A percentile compares a stretch with the other conserved stretches of the same genome.
phyloP scores from a whole-genome alignment of 2,329 filamentous ascomycete genomes.

The Diaporthe citri region DNA sequence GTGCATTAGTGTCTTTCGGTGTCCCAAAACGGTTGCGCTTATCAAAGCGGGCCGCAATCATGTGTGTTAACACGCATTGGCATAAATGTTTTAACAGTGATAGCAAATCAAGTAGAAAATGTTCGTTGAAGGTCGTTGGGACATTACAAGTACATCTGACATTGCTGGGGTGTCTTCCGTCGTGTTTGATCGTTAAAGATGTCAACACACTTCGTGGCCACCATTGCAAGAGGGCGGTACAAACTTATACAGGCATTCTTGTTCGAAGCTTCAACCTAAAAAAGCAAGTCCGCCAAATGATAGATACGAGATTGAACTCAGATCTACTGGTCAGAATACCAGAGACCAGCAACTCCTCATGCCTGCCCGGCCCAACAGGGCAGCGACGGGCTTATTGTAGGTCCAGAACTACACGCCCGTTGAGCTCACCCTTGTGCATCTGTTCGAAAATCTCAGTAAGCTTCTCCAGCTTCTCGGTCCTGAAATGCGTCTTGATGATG shows the following conservation, averaged over 20 bases:
- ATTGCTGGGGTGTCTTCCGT: neutral
- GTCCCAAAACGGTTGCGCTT: slow-evolving; percentile 2
- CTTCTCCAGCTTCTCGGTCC: slow-evolving; percentile 42
- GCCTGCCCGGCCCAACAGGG: neutral
- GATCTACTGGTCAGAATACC: neutral
- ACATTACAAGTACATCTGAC: neutral
- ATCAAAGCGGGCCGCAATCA: neutral
- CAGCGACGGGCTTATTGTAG: slow-evolving; percentile 3
- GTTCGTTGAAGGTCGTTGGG: too few relatives aligned
- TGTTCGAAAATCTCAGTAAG: slow-evolving; percentile 43
- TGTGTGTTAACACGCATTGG: neutral
- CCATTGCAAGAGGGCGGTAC: too few relatives aligned
- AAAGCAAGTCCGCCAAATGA: neutral
- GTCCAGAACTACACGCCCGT: slow-evolving; percentile 43
- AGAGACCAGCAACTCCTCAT: neutral
- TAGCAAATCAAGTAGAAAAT: neutral
- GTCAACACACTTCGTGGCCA: neutral
- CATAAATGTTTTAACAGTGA: too few relatives aligned
- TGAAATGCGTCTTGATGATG: slow-evolving; percentile 43
- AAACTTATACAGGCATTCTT: neutral
- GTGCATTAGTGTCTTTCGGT: neutral
- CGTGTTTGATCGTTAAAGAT: neutral
- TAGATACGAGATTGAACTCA: neutral
- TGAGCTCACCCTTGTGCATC: slow-evolving; percentile 42
- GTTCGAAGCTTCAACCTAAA: fast-evolving